Percentiles rank a stretch among this genome's conserved stretches.
Conservation (phyloP, 805 yeast species). For the Spathaspora passalidarum region DNA sequence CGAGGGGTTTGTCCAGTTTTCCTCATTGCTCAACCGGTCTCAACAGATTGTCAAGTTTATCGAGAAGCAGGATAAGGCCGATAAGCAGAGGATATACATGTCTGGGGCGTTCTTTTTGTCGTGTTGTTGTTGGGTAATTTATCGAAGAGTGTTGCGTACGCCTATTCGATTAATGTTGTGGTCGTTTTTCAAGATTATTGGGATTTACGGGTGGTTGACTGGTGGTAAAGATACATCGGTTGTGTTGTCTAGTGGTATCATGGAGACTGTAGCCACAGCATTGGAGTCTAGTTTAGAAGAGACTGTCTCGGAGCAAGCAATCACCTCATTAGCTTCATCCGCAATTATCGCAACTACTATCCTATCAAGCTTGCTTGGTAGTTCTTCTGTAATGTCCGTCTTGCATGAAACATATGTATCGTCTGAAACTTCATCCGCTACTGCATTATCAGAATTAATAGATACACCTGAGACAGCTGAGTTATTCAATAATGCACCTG, state of each 20-base stretch:
- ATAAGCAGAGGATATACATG: slow-evolving; percentile 46
- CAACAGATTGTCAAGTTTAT: slow-evolving; percentile 47
- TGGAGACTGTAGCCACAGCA: background rate
- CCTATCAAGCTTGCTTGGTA: too few relatives aligned
- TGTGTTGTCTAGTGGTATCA: background rate
- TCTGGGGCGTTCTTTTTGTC: slow-evolving; percentile 44
- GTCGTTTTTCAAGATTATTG: slow-evolving; percentile 40
- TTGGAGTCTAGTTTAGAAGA: background rate
- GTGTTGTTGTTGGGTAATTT: slow-evolving; percentile 47
- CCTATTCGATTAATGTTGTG: slow-evolving; percentile 46
- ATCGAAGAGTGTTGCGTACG: slow-evolving; percentile 44
- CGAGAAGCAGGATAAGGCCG: slow-evolving; percentile 49
- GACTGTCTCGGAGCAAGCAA: background rate
- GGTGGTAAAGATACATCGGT: background rate
- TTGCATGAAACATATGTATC: too few relatives aligned
- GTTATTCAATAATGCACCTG: too few relatives aligned
- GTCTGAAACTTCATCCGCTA: too few relatives aligned
- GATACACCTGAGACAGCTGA: background rate
- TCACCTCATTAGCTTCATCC: too few relatives aligned
- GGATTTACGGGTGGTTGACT: slow-evolving; percentile 19
- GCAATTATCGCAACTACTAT: too few relatives aligned
- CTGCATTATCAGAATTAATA: background rate
- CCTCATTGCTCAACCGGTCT: slow-evolving; percentile 39
- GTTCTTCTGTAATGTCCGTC: too few relatives aligned
- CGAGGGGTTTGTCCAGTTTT: slow-evolving; percentile 39